Conservation (phyloP, 805 yeast species). For the Saturnispora sanitii region DNA sequence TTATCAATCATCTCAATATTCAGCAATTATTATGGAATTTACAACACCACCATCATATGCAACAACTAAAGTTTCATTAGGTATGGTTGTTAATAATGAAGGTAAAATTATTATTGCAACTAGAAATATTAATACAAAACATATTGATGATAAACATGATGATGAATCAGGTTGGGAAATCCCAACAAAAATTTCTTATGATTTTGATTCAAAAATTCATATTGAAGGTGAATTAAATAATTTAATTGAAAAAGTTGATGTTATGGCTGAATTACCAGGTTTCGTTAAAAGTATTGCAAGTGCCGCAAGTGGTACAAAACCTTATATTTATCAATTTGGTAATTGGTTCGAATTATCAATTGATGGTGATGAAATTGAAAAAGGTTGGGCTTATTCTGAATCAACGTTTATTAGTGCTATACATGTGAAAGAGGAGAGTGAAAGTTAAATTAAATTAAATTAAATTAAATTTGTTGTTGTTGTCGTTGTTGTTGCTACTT, state of each 20-base stretch:
- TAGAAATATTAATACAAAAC: conserved; percentile 53
- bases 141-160: conserved; percentile 47
- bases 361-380: conserved; percentile 38
- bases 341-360: conserved; percentile 40
- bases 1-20: conserved; percentile 65
- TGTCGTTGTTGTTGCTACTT: no score
- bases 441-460: no score
- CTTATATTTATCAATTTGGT: conserved; percentile 90
- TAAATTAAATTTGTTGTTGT: no score
- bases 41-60: conserved; percentile 90
- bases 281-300: conserved; percentile 89
- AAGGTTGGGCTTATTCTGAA: conserved; percentile 65
- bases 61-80: conserved; percentile 68
- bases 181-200: conserved; percentile 59
- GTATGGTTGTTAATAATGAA: conserved; percentile 57
- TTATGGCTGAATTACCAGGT: conserved; percentile 92
- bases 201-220: conserved; percentile 30
- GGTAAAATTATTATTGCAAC: conserved; percentile 54
- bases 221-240: conserved; percentile 52
- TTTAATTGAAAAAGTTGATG: conserved; percentile 86
- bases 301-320: conserved; percentile 92
- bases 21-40: conserved; percentile 89
- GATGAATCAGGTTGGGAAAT: conserved; percentile 88
- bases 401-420: conserved; percentile 59
- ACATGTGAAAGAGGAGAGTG: no score